phyloP scores from a whole-genome alignment of 306 rosid species.

The Corylus heterophylla region DNA sequence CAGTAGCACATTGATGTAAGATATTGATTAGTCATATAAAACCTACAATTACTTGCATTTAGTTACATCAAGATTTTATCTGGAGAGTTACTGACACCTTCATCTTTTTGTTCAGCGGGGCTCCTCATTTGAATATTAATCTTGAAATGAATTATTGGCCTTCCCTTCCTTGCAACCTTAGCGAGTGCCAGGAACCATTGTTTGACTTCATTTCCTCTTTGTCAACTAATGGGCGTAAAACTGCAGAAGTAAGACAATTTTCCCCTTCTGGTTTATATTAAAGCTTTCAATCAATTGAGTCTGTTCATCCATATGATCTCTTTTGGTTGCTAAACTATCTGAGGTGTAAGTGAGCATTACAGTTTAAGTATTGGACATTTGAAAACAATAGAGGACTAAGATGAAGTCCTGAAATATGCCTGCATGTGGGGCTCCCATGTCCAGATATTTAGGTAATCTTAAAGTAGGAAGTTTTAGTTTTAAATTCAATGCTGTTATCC shows the following conservation, averaged over 20 bases:
- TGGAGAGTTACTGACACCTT: constrained; percentile 22
- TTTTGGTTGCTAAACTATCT: not conserved
- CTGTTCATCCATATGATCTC: not conserved
- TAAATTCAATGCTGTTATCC: constrained; percentile 1
- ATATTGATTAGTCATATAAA: not conserved
- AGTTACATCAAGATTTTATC: constrained; percentile 14
- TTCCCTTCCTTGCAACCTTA: constrained; percentile 81
- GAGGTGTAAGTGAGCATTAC: not conserved
- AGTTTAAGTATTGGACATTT: not conserved
- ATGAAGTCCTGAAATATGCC: not conserved
- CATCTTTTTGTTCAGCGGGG: constrained; percentile 51
- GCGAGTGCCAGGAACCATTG: constrained; percentile 78
- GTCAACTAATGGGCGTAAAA: constrained; percentile 64
- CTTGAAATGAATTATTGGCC: constrained; percentile 92
- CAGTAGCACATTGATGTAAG: not conserved
- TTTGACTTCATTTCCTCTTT: constrained; percentile 55
- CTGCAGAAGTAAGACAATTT: constrained; percentile 55
- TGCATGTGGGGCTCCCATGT: not conserved
- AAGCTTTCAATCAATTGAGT: not conserved
- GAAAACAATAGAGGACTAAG: not conserved
- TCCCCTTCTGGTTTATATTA: constrained; percentile 1
- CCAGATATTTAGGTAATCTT: not conserved
- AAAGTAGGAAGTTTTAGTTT: not conserved
- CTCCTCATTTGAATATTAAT: constrained; percentile 82
- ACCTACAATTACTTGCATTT: not conserved